Percentiles rank a stretch among this genome's conserved stretches.
Conservation (phyloP, 1,139 yeast species). For the Pneumocystis carinii region DNA sequence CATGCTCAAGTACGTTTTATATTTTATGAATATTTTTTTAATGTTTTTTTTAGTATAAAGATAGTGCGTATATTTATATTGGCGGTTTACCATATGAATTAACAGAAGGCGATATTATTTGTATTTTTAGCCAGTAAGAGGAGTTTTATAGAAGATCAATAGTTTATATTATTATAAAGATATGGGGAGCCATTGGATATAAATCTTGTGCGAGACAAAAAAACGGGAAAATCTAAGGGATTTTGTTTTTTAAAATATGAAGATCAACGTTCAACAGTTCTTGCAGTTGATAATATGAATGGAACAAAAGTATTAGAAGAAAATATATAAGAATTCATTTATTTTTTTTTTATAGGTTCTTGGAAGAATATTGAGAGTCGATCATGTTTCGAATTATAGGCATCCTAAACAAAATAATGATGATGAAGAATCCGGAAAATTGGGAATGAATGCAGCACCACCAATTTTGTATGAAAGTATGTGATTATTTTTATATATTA, state of each 20-base stretch:
- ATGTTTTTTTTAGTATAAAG: background rate
- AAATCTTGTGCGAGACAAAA: constrained; percentile 52
- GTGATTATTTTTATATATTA: background rate
- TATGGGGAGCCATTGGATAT: constrained; percentile 67
- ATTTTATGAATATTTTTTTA: background rate
- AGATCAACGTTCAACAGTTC: constrained; percentile 61
- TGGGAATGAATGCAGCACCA: constrained; percentile 11
- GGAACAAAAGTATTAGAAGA: background rate
- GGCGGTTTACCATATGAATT: constrained; percentile 57
- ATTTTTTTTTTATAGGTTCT: constrained; percentile 54
- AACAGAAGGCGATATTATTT: constrained; percentile 58
- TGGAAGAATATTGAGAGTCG: constrained; percentile 50
- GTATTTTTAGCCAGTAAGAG: constrained; percentile 64
- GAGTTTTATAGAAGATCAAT: too few species aligned
- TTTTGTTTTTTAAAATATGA: constrained; percentile 75
- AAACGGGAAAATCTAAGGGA: constrained; percentile 56
- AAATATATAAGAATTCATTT: background rate
- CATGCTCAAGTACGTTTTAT: constrained; percentile 1
- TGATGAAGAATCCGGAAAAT: constrained; percentile 13
- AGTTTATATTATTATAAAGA: background rate
- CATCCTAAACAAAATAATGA: constrained; percentile 21
- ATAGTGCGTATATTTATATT: constrained; percentile 25
- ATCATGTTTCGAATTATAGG: constrained; percentile 51
- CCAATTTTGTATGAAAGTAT: background rate
- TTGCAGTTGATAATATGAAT: constrained; percentile 63